Conservation (phyloP, 352 stramenopile genomes). For the Pythium utonaiense region DNA sequence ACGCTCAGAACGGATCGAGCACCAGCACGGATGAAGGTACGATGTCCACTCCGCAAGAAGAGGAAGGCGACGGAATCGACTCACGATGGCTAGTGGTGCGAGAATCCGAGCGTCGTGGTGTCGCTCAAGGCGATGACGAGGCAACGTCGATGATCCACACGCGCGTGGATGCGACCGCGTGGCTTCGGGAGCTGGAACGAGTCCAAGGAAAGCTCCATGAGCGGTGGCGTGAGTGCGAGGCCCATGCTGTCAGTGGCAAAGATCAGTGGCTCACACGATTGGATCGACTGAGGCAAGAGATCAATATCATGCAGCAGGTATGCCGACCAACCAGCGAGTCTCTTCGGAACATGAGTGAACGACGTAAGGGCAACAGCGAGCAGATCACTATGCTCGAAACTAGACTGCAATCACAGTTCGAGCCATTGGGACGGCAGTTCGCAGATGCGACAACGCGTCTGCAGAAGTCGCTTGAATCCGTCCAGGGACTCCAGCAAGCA, state of each 20-base stretch:
- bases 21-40: constrained; percentile 14
- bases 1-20: constrained; percentile 14
- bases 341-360: background rate
- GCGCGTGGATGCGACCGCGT: constrained; percentile 15
- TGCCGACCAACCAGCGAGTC: background rate
- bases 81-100: constrained; percentile 18
- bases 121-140: background rate
- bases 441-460: background rate
- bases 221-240: constrained; percentile 6
- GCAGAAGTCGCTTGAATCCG: constrained; percentile 1
- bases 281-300: background rate
- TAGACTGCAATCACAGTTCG: constrained; percentile 1
- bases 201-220: constrained; percentile 2
- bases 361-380: background rate
- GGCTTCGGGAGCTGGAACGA: constrained; percentile 13
- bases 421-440: background rate
- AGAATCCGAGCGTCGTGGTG: background rate
- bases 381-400: background rate
- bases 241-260: background rate
- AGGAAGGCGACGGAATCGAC: constrained; percentile 7
- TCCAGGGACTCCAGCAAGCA: background rate
- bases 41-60: constrained; percentile 9
- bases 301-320: background rate
- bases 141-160: constrained; percentile 17
- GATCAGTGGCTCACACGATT: constrained; percentile 10